Evolutionary conservation across 306 rosid genomes (phyloP), one percentile per base, ranked within the genome.

Genomic region (Fragaria vesca): DNA sequence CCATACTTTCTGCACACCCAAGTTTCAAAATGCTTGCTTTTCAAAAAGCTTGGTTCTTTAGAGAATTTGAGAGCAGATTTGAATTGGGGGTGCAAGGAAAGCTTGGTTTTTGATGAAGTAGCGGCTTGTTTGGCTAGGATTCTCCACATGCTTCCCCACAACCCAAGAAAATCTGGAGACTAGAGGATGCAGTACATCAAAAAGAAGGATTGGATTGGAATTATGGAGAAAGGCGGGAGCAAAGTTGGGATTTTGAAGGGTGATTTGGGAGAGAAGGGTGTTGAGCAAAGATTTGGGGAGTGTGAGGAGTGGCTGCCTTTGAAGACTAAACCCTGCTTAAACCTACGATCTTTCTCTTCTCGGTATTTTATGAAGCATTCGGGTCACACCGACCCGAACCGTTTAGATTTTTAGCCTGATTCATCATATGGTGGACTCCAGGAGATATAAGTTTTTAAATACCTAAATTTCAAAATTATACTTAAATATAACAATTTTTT

Each of bases 301-400:
- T 21, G 42, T 8, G 57, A 5, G 21, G 8, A 62, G 79, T 13
- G 72, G 93, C 93, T 83, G 93, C 92, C 89, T 85, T 57, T 42
- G 46, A 42, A 2, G 11, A 0, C 0, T 80, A 90, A 90, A 86
- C 96, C 97, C 88, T 86, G 75, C 87, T 78, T 82, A 89, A 91
- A 89, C 91, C 97, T 91, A 83, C 48, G 82, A 20, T 12, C 12
- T 42, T 46, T 43, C 2, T 8, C 11, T 46, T 30, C 3, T 8
- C 21, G 5, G 7, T 15, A 12, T 36, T 18, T 47, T 21, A 18
- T 32, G 4, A 74, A 24, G 26, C 54, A 21, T 48, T 58, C 65
- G 78, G 57, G 54, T 43, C 43, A 6, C 12, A 40, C 5, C 16
- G 26, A 52, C 60, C 7, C 26, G 6, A 73, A 54, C 77, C 43